Base-by-base conservation (phyloP, 192 early-diverging fungal genomes). In the Gamsiella multidivaricata region DNA sequence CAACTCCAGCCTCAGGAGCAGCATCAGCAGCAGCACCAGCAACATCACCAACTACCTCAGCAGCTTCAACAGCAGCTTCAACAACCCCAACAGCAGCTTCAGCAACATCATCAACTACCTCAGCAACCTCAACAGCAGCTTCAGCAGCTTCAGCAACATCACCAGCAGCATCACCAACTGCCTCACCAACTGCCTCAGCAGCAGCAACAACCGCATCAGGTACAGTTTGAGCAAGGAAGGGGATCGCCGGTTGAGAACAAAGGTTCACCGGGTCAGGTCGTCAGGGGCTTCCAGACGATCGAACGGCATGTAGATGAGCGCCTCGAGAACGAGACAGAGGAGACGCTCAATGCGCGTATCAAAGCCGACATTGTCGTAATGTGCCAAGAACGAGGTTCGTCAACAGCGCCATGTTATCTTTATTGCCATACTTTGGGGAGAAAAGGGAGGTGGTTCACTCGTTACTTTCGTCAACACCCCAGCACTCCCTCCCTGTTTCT, bases 321-420 rank as follows among this genome's bases (percentile, higher is more conserved):
- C 20, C 62, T 83, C 5, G 79, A 85, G 62, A 72, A 84, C 47
- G 87, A 91, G 65, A 89, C 81, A 49, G 81, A 76, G 67, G 82
- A 82, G 25, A 88, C 91, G 7, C 82, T 93, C 5, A 85, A 84
- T 72, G 79, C 83, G 55, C 87, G 85, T 66, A 84, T 88, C 69
- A 88, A 88, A 59, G 92, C 90, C 2, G 92, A 93, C 69, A 65
- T 93, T 33, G 90, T 93, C 58, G 87, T 89, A 43, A 80, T 91
- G 51, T 93, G 92, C 57, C 90, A 88, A 63, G 90, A 92, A 65
- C 80, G 92, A 88, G 89, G 91, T 90, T 83, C 58, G 82, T 67
- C 29, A 15, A 39, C 29, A 5, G 20, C 28, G 31, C 52, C 18
- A 33, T 47, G 47, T 17, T 53, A 60, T 31, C 61, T 23, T 43